Evolutionary conservation across 208 protist genomes (phyloP).

Genomic region (Phytomonas sp.): DNA sequence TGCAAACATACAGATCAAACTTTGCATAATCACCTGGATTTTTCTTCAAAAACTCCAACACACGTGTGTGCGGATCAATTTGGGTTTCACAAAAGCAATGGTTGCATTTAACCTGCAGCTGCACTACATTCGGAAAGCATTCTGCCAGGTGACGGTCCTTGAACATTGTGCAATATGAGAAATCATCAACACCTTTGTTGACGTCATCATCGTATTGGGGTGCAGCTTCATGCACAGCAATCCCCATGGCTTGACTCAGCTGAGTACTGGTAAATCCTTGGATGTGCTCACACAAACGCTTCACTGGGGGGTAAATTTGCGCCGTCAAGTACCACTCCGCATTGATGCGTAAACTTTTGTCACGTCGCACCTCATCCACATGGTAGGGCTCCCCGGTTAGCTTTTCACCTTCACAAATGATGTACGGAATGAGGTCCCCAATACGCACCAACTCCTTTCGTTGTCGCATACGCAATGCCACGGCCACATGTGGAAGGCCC

Average conservation of each 20-base stretch:
- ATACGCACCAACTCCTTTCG: conserved; percentile 87
- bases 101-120: conserved; percentile 62
- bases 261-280: conserved; percentile 77
- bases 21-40: conserved; percentile 2
- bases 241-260: conserved; percentile 81
- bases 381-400: conserved; percentile 73
- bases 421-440: conserved; percentile 95
- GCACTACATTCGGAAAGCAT: conserved; percentile 67
- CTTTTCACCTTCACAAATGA: conserved; percentile 89
- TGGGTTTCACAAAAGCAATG: conserved; percentile 56
- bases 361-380: conserved; percentile 78
- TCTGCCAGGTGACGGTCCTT: conserved; percentile 51
- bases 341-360: conserved; percentile 65
- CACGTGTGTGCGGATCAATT: conserved; percentile 74
- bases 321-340: conserved; percentile 91
- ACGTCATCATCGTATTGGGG: conserved; percentile 18
- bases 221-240: conserved; percentile 23
- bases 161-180: conserved; percentile 70
- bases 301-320: conserved; percentile 93
- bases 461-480: conserved; percentile 91
- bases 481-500: conserved; percentile 90
- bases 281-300: conserved; percentile 92
- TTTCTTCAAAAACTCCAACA: conserved; percentile 40
- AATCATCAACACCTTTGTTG: conserved; percentile 40
- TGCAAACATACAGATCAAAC: conserved; percentile 77